These are phyloP conservation scores for Datisca glomerata DNA, from an alignment of 306 rosid species.

Conservation along the genomic window DNA sequence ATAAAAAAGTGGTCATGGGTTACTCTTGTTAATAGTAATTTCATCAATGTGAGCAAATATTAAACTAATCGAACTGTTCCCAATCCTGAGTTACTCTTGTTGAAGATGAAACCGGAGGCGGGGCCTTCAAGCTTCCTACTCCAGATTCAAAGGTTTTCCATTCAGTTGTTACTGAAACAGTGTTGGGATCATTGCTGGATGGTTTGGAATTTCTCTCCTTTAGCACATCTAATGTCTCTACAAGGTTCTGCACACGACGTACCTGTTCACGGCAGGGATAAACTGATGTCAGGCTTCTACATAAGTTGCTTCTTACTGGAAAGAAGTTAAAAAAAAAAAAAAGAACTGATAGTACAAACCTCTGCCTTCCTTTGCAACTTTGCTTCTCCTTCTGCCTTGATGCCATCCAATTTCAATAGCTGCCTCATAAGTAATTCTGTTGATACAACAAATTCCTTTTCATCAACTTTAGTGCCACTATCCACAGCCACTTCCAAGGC, in stretches of 20 bases:
- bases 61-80: constrained; percentile 36
- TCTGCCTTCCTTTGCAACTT: constrained; percentile 76
- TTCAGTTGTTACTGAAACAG: constrained; percentile 45
- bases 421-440: constrained; percentile 85
- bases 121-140: constrained; percentile 50
- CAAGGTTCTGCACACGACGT: constrained; percentile 56
- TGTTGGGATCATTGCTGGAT: constrained; percentile 23
- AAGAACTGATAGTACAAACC: too few species aligned
- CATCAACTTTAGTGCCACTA: constrained; percentile 61
- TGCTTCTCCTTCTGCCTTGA: constrained; percentile 78
- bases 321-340: too few species aligned
- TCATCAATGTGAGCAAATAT: background rate
- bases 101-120: constrained; percentile 39
- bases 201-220: constrained; percentile 52
- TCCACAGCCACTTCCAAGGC: constrained; percentile 57
- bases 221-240: constrained; percentile 50
- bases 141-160: constrained; percentile 67
- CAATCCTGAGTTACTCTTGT: constrained; percentile 31
- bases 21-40: background rate
- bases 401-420: constrained; percentile 69
- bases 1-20: too few species aligned
- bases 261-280: constrained; percentile 33
- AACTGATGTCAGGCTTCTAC: too few species aligned
- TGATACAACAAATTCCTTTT: constrained; percentile 48
- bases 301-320: too few species aligned